These are phyloP conservation scores for Phylloporus sp. DNA, from an alignment of 768 basidiomycete species.

Conservation along the genomic window DNA sequence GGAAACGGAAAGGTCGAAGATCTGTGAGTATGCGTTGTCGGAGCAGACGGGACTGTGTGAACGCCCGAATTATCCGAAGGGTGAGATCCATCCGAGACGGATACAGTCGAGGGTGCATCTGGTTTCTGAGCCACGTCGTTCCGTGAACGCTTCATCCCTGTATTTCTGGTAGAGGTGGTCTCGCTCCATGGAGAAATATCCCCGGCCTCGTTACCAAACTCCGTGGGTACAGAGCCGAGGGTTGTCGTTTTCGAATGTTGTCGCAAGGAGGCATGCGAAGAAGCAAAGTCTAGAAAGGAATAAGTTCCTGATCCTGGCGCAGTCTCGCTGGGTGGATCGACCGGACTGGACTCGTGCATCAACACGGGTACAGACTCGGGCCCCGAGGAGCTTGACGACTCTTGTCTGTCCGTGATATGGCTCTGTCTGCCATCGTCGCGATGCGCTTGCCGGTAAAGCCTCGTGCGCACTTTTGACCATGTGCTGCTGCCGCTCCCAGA, in stretches of 20 bases:
- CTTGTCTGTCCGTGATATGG: conserved; percentile 10
- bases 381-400: conserved; percentile 21
- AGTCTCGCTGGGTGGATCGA: conserved; percentile 16
- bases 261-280: conserved; percentile 23
- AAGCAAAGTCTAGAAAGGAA: conserved; percentile 30
- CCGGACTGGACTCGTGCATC: conserved; percentile 22
- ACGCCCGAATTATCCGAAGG: conserved; percentile 24
- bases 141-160: conserved; percentile 17
- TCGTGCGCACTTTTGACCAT: conserved; percentile 29
- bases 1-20: conserved; percentile 41
- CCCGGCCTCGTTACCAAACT: conserved; percentile 18
- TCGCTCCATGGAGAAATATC: conserved; percentile 15
- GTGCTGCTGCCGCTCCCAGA: conserved; percentile 24
- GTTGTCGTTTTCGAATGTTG: conserved; percentile 26
- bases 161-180: conserved; percentile 15
- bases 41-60: conserved; percentile 15
- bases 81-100: conserved; percentile 25
- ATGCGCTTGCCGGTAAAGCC: conserved; percentile 29
- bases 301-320: conserved; percentile 29
- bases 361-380: conserved; percentile 31
- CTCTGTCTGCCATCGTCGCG: conserved; percentile 26
- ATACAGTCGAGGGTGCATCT: conserved; percentile 31
- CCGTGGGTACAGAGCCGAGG: conserved; percentile 25
- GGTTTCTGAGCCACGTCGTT: conserved; percentile 19
- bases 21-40: conserved; percentile 21